Base-by-base conservation (phyloP, 1,139 yeast species). In the Lodderomyces jiufengensis region DNA sequence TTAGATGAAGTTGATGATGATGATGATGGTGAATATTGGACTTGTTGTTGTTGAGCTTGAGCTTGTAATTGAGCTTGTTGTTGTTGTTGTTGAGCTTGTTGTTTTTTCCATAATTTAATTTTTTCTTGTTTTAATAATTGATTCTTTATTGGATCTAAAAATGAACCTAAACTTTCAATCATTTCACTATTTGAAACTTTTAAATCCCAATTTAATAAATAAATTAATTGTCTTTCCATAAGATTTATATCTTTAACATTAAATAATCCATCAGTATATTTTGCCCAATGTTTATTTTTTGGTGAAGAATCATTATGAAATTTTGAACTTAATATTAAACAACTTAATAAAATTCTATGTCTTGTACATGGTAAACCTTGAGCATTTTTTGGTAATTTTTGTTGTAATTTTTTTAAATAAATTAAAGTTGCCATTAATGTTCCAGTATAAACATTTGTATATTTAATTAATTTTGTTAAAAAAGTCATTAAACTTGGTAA, bases 271-370 rank as follows among this genome's bases (percentile, higher is more conserved):
- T 83, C 88, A 13, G 90, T 80, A 58, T 81, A 80, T 46, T 70
- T 73, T 27, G 86, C 80, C 94, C 94, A 84, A 58, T 83, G 88
- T 47, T 68, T 66, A 59, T 83, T 84, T 52, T 81, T 78, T 42
- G 90, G 88, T 14, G 85, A 78, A 9, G 84, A 77, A 53, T 84
- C 94, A 58, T 83, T 83, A 63, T 80, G 84, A 58, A 70, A 79
- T 57, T 84, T 84, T 32, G 87, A 77, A 15, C 86, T 75, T 43
- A 84, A 68, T 39, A 84, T 81, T 48, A 84, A 62, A 53, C 88
- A 80, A 11, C 87, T 83, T 42, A 84, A 67, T 47, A 84, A 77
- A 42, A 84, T 80, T 51, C 94, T 70, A 57, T 84, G 92, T 52
- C 86, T 71, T 2, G 94, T 83, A 46, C 87, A 81, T 23, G 88